Evolutionary conservation across 108 stramenopile genomes (phyloP), one percentile per base, ranked within the genome.

Genomic region (Epithemia pelagica): DNA sequence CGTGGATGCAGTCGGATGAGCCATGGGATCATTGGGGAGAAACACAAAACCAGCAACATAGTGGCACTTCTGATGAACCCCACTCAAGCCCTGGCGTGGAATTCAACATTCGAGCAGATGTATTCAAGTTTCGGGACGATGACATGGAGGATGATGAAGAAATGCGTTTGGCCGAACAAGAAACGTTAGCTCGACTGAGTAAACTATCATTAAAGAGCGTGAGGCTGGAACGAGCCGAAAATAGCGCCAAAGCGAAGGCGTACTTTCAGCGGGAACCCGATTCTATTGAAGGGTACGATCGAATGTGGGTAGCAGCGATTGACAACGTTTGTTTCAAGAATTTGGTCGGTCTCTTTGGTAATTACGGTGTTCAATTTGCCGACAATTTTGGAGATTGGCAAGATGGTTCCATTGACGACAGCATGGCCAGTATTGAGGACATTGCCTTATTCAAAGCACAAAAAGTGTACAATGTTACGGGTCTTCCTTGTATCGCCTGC

Each of bases 341-440:
- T 32, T 67, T 95, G 21, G 52, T 65, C 62, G 90, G 93, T 2
- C 70, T 75, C n/a, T 85, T 91, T 67, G 65, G 82, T 15, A 78
- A 91, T 59, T 95, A 88, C 56, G 93, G 93, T 3, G 77, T 91
- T 1, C 81, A 95, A 56, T 88, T 91, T 69, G 85, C 87, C 0
- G 86, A 85, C 54, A 95, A 95, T 61, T 95, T 91, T 73, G 89
- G 73, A n/a, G 90, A 91, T 66, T 95, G 84, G 77, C 67, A 82
- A 37, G 80, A 83, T 68, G 80, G 76, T 0, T 69, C 65, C 32
- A 76, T 68, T n/a, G 79, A 83, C 8, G 90, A 95, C 68, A 73
- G 72, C 21, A 52, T 82, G 0, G 68, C 76, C 24, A 78, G 81
- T 37, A 88, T 91, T 58, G 93, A 95, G 58, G 88, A 95, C 69